phyloP scores from a whole-genome alignment of 2,329 filamentous ascomycete species.

The Pseudogymnoascus sp. region DNA sequence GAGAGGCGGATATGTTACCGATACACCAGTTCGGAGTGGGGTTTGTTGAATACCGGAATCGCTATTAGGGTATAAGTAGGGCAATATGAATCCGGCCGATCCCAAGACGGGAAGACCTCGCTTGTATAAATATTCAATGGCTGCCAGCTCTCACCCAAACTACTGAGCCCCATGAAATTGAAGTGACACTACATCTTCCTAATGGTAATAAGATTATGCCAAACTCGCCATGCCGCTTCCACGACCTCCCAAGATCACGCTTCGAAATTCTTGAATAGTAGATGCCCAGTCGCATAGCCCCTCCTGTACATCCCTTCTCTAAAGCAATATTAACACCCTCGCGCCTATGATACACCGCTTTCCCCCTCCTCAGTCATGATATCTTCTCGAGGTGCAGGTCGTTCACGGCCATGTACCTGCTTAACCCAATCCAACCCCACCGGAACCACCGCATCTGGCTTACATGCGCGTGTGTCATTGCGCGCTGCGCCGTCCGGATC shows the following conservation, averaged over 20 bases:
- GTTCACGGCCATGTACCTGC: conserved; percentile 93
- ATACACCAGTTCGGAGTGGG: conserved; percentile 7
- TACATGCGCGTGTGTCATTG: conserved; percentile 83
- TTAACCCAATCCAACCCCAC: conserved; percentile 87
- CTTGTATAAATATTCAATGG: conserved; percentile 7
- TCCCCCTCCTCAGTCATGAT: conserved; percentile 14
- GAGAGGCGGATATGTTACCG: conserved; percentile 8
- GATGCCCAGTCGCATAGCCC: neutral
- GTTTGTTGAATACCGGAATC: neutral
- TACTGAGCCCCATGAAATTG: neutral
- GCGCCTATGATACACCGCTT: conserved; percentile 2
- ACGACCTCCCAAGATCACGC: neutral
- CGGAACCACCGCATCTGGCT: conserved; percentile 99
- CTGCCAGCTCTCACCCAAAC: neutral
- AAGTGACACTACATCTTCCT: neutral
- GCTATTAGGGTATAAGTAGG: neutral
- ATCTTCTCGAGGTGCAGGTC: conserved; percentile 61
- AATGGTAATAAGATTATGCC: neutral
- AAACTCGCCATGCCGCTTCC: neutral
- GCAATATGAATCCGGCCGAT: neutral
- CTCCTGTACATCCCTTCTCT: neutral
- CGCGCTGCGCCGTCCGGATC: conserved; percentile 63
- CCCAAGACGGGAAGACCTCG: neutral
- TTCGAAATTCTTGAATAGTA: neutral
- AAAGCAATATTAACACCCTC: neutral